phyloP scores from a whole-genome alignment of 768 basidiomycete genomes.

The Hemileccinum rubropunctum region DNA sequence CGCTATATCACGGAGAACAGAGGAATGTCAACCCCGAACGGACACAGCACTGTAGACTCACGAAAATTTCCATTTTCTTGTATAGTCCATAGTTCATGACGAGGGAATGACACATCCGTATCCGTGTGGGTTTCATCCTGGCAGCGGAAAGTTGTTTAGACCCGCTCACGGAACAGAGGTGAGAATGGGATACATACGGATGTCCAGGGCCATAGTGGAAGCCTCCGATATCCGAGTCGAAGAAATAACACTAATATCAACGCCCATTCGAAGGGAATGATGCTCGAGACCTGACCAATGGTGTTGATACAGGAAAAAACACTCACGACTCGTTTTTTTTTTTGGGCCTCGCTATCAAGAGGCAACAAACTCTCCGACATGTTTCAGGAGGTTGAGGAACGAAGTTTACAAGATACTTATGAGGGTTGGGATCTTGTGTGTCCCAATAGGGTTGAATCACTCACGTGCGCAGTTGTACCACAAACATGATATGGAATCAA shows the following conservation, averaged over 20 bases:
- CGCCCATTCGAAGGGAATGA: conserved; percentile 2
- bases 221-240: conserved; percentile 98
- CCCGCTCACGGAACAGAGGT: background rate
- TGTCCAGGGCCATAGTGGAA: conserved; percentile 99
- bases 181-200: conserved; percentile 54
- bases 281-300: conserved; percentile 4
- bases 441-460: background rate
- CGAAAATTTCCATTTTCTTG: conserved; percentile 99
- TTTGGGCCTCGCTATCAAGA: conserved; percentile 68
- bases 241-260: conserved; percentile 87
- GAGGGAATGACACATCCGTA: conserved; percentile 98
- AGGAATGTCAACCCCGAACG: background rate
- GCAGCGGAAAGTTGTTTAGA: background rate
- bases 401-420: background rate
- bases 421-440: too few species aligned
- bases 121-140: conserved; percentile 96
- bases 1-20: conserved; percentile 50
- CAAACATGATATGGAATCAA: background rate
- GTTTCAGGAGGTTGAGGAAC: conserved; percentile 1
- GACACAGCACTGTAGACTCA: conserved; percentile 42
- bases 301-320: background rate
- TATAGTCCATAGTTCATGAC: conserved; percentile 99
- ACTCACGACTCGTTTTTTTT: conserved; percentile 90
- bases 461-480: conserved; percentile 22
- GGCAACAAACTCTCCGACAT: conserved; percentile 51